phyloP scores from a whole-genome alignment of 768 basidiomycete species.

The Coprinopsis marcescibilis region DNA sequence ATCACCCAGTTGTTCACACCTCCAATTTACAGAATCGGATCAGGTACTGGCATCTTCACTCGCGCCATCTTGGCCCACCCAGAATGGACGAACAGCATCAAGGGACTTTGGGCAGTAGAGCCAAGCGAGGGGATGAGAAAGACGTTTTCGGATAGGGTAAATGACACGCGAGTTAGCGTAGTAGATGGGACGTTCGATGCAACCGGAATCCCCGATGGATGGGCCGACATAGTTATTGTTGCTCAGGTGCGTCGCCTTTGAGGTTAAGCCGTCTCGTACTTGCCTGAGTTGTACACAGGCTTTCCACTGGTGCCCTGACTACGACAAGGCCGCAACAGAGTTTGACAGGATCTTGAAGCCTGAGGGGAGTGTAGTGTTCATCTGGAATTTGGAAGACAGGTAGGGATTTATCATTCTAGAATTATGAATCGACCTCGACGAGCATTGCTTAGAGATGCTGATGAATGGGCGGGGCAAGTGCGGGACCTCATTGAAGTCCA shows the following conservation, averaged over 20 bases:
- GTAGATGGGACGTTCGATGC: constrained; percentile 67
- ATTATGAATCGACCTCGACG: constrained; percentile 4
- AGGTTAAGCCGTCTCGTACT: neutral
- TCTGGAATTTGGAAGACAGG: constrained; percentile 94
- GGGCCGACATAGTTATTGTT: constrained; percentile 75
- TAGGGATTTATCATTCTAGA: constrained; percentile 17
- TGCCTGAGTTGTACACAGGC: constrained; percentile 44
- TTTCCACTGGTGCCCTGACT: constrained; percentile 91
- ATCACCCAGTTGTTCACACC: constrained; percentile 1
- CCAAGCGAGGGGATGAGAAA: constrained; percentile 85
- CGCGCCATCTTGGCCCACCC: constrained; percentile 68
- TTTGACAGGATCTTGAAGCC: constrained; percentile 80
- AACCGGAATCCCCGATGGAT: constrained; percentile 53
- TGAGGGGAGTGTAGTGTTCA: constrained; percentile 59
- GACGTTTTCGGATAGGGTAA: constrained; percentile 52
- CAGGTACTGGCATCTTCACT: constrained; percentile 88
- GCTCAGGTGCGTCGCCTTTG: constrained; percentile 49
- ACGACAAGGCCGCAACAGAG: constrained; percentile 63
- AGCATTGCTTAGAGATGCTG: constrained; percentile 39
- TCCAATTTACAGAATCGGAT: constrained; percentile 54
- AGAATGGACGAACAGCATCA: constrained; percentile 45
- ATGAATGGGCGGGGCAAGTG: constrained; percentile 70
- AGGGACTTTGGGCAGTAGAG: constrained; percentile 64
- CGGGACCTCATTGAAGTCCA: constrained; percentile 64
- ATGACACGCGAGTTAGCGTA: constrained; percentile 47